Base-by-base conservation (phyloP, 164 flowering plant species). In the Stephania cephalantha region DNA sequence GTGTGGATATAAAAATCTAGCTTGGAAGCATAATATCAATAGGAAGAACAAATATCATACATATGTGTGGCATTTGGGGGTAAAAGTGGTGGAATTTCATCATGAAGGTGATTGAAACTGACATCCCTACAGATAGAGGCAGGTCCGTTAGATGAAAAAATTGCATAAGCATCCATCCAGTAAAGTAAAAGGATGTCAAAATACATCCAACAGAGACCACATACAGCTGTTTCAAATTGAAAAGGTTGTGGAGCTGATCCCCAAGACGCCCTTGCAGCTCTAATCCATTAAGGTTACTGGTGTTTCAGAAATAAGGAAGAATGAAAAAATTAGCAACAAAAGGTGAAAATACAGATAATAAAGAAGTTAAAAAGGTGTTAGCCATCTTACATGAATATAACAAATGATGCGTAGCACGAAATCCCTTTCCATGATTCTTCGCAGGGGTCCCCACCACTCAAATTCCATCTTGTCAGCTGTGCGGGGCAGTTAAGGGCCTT, bases 341-440 rank as follows among this genome's bases (percentile, higher is more conserved):
- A 61, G 18, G 46, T 8, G 20, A 12, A 68, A 29, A 25, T 35
- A 22, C 17, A 55, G 22, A 44, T 25, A 61, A 46, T 9, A 1
- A 70, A 48, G 20, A 68, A 29, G 46, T 68, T 11, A 58, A 53
- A 0, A 22, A 6, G 2, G 13, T n/a, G 69, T 6, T 44, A 1
- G 44, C 63, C 20, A 48, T 46, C 46, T 76, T 85, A 92, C 98
- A 94, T 83, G 84, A 82, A 75, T 71, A 82, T 77, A 17, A 92
- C 82, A 11, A 93, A 87, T 73, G 97, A 83, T 3, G 85, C 90
- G 67, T 44, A 79, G 77, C 98, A 94, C 15, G 86, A 80, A 35
- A 94, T 84, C 75, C 98, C 98, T 7, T 79, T 83, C 97, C 98
- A 94, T 15, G 82, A 80, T 66, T 94, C 91, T 30, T 64, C 87